These are phyloP conservation scores for Gomphus bonarii DNA, from an alignment of 1,284 basidiomycete genomes.

Conservation along the genomic window DNA sequence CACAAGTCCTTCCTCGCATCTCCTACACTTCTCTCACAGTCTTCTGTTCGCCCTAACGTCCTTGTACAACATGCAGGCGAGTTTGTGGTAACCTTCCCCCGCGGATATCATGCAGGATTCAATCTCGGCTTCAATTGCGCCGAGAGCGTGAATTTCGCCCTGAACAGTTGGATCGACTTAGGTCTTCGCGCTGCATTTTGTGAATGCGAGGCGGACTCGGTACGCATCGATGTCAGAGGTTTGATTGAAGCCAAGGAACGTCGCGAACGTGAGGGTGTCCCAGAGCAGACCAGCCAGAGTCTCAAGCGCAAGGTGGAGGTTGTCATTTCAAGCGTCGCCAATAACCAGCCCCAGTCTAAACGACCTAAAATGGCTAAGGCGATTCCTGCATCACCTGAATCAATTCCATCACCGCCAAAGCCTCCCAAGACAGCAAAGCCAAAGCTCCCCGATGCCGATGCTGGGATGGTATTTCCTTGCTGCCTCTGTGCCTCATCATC, in stretches of 20 bases:
- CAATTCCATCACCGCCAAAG: slow-evolving; percentile 28
- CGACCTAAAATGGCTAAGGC: background rate
- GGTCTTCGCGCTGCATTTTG: slow-evolving; percentile 79
- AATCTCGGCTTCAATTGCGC: slow-evolving; percentile 97
- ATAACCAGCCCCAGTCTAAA: slow-evolving; percentile 9
- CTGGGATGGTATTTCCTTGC: slow-evolving; percentile 45
- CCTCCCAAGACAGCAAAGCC: slow-evolving; percentile 31
- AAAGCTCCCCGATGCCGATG: slow-evolving; percentile 25
- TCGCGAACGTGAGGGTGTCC: slow-evolving; percentile 10
- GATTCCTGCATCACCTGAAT: background rate
- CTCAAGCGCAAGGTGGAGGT: slow-evolving; percentile 10
- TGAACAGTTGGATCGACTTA: slow-evolving; percentile 90
- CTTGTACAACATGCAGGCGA: slow-evolving; percentile 88
- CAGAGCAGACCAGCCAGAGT: background rate
- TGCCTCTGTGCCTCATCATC: slow-evolving; percentile 67
- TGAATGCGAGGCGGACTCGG: slow-evolving; percentile 80
- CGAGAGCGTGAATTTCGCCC: slow-evolving; percentile 95
- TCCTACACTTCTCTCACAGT: slow-evolving; percentile 71
- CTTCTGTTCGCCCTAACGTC: slow-evolving; percentile 77
- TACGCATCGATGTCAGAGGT: slow-evolving; percentile 85
- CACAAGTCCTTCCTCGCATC: slow-evolving; percentile 97
- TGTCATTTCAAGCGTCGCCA: background rate
- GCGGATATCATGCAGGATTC: slow-evolving; percentile 94
- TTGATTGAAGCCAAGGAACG: slow-evolving; percentile 40
- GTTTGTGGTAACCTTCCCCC: slow-evolving; percentile 93